A percentile compares a stretch with the other conserved stretches of the same genome.
Conservation (phyloP, 176 grass and related monocot genomes). For the Carex cristatella region DNA sequence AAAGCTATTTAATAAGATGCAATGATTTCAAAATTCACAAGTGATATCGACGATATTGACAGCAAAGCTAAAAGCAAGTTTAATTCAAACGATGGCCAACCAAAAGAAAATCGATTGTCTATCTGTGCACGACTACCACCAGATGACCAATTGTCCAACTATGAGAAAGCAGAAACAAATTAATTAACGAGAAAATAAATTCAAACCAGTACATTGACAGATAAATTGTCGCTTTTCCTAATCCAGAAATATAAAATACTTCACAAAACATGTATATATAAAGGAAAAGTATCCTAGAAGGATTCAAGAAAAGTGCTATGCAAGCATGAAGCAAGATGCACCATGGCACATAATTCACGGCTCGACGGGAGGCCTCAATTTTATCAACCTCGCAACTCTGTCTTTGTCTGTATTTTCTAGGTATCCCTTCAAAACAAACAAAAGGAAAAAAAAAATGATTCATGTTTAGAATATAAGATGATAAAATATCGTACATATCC, state of each 20-base stretch:
- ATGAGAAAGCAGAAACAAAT: not conserved
- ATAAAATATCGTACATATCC: not conserved
- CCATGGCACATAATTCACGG: slow-evolving; percentile 34
- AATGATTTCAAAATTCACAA: not conserved
- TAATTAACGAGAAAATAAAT: not conserved
- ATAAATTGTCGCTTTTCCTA: not conserved
- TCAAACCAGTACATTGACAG: not conserved
- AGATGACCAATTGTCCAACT: not conserved
- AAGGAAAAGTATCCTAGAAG: not conserved
- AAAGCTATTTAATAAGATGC: not conserved
- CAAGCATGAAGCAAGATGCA: not conserved
- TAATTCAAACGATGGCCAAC: not conserved
- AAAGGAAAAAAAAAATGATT: not conserved
- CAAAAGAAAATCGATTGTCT: not conserved
- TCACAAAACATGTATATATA: not conserved
- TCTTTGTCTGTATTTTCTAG: slow-evolving; percentile 86
- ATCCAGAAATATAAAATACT: not conserved
- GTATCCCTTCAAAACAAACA: slow-evolving; percentile 41
- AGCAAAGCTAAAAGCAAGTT: not conserved
- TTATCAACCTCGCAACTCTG: slow-evolving; percentile 63
- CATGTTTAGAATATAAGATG: not conserved
- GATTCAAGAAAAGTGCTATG: not conserved
- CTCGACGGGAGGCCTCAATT: slow-evolving; percentile 64
- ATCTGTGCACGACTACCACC: not conserved
- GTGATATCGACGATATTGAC: not conserved